Evolutionary conservation across 2,329 filamentous ascomycete species (phyloP), one percentile per base, ranked within the genome.

Genomic region (Ophiostoma sp.): DNA sequence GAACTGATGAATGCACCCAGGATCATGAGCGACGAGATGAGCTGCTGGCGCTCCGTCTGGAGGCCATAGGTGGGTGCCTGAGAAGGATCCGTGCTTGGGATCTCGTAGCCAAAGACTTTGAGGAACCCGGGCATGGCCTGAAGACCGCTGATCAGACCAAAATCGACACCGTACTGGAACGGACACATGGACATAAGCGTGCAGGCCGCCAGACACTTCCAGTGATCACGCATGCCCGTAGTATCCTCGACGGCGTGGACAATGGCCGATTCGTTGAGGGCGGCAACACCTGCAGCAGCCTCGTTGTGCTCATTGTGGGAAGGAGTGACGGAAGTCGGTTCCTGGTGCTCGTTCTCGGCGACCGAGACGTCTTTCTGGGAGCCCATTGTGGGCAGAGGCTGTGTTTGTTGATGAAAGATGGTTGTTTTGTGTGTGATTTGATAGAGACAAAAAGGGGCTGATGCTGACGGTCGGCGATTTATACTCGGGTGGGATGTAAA

Each of bases 121-220:
- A 86, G 80, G 69, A 87, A 87, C 17, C 84, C 85, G 2, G 80
- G 78, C 85, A 86, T 87, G 74, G 71, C 71, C 64, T 73, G 71
- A 2, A 73, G 71, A 39, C 71, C 71, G 28, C 64, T 70, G n/a
- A 73, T 73, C n/a, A 57, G 50, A 31, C 71, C 71, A 64, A 73
- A 73, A 75, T 87, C 77, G 59, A 85, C 79, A 36, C 85, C 85
- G 77, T 87, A 87, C 74, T 87, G 85, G 75, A 87, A 87, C 0
- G 85, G 84, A 28, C 82, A 84, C 78, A 87, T 82, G 3, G 84
- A 83, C 19, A 87, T 81, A 0, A 87, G 78, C 0, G 84, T 83
- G 73, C 85, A 86, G 28, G 85, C 85, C 1, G 77, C 75, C 4
- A 81, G 76, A 19, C 78, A 79, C 52, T 78, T 80, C 79, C 79